Evolutionary conservation across 208 protist genomes (phyloP), one percentile per base, ranked within the genome.

Genomic region (Crithidia mellificae): DNA sequence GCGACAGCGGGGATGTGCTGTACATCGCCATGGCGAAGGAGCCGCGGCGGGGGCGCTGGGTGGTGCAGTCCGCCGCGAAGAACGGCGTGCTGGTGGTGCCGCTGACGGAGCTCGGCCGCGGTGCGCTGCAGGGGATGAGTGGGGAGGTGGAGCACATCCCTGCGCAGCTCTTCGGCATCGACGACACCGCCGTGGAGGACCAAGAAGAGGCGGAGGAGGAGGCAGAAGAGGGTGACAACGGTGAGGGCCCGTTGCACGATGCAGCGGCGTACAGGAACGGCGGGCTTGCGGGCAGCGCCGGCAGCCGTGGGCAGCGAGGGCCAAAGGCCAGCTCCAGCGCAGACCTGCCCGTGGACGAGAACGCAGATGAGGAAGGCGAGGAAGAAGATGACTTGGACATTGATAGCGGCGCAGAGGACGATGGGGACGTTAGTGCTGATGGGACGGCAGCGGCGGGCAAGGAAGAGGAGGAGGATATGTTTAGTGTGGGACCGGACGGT

Each of bases 71-170:
- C n/a, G 50, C 59, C 19, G 84, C 90, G n/a, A 77, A 84, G 29
- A 97, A 97, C 64, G 74, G 78, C 17, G 87, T 90, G 19, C 75
- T 77, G 51, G 78, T 97, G 34, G 69, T 95, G 52, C 92, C 92
- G 20, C 83, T 97, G 24, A 87, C 82, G 50, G 73, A 71, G 27
- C 57, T 43, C 7, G 72, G 66, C 17, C 46, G 56, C 25, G 54
- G 30, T 46, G 29, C 8, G 24, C 67, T 90, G 43, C 53, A 54
- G n/a, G 59, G 67, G 8, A 52, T 78, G 59, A 29, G 56, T 36
- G 50, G 58, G 55, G 64, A 68, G 52, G 74, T 96, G 17, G 85
- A 90, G 71, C 87, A 93, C 77, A 71, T 93, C n/a, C 87, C 90
- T 6, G 83, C 87, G 27, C 63, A 77, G 47, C 69, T 95, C 54